Evolutionary conservation across 2,329 filamentous ascomycete species (phyloP).

Genomic region (Coniochaeta prunicola): DNA sequence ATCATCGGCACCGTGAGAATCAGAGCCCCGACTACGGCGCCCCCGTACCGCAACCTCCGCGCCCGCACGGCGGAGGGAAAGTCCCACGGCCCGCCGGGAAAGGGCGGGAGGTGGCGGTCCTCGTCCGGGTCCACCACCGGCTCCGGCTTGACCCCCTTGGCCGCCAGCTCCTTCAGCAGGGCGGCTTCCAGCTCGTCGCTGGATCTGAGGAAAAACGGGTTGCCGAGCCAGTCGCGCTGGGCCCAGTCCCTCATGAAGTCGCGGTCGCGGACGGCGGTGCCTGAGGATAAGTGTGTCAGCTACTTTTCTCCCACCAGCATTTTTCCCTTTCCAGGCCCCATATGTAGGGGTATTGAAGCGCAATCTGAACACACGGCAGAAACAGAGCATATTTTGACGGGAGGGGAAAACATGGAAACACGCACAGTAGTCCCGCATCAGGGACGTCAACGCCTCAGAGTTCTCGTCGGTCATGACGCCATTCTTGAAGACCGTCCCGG

Average conservation of each 20-base stretch:
- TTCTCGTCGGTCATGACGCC: not conserved
- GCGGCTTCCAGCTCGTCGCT: not conserved
- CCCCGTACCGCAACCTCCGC: not conserved
- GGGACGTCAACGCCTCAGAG: not conserved
- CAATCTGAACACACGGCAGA: no score
- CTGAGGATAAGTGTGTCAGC: not conserved
- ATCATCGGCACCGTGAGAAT: not conserved
- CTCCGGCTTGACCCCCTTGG: not conserved
- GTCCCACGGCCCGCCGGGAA: not conserved
- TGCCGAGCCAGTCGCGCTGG: not conserved
- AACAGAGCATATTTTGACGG: no score
- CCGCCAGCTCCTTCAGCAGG: not conserved
- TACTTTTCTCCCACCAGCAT: no score
- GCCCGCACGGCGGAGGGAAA: not conserved
- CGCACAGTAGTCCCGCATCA: not conserved
- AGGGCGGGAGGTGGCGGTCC: not conserved
- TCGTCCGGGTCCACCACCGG: not conserved
- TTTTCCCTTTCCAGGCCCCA: no score
- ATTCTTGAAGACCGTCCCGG: not conserved
- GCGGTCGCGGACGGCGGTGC: not conserved
- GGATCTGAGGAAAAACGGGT: not conserved
- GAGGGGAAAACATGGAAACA: no score
- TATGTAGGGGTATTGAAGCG: no score
- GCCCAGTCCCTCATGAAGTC: not conserved
- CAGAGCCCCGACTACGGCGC: not conserved